Base-by-base conservation (phyloP, 176 grass and related monocot genomes). In the Bothriochloa decipiens region DNA sequence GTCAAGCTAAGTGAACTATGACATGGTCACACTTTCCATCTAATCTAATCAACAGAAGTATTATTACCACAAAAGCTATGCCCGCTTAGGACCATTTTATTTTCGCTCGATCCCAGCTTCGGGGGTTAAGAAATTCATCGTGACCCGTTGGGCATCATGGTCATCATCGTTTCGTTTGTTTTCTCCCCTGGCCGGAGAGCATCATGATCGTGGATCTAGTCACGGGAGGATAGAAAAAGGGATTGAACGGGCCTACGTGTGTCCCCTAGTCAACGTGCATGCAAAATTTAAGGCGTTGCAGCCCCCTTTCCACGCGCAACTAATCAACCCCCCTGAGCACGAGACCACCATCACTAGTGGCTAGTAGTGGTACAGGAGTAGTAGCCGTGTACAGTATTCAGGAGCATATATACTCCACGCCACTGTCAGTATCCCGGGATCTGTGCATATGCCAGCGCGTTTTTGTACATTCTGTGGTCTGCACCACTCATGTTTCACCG, bases 251-350 rank as follows among this genome's bases (percentile, higher is more conserved):
- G 10, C 73, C 82, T 81, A 81, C 78, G 25, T 15, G 64, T 89
- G 70, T 81, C 71, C 64, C 72, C 28, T 47, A 12, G 23, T 73
- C 17, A 60, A 68, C 25, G 18, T 16, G 43, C 77, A 43, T n/a
- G 45, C 77, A 43, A 2, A 2, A 26, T 25, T 84, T 33, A 9
- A 13, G 11, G 70, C 16, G 62, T 33, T n/a, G 0, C 52, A 49
- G 39, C 4, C 53, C 74, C 8, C 35, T 37, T 20, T 7, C 26
- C 87, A 89, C 49, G 87, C 82, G 82, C 39, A 52, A 89, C 62
- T 69, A 36, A 74, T 65, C 12, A 70, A 70, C 87, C 15, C 3
- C 7, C 69, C 42, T 50, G 45, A 50, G 69, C 77, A 81, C 43
- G 58, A 75, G 85, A 55, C 60, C 77, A 62, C 35, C 69, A 25